Conservation (phyloP, 2,329 filamentous ascomycete species). For the Phyllosticta citriasiana region DNA sequence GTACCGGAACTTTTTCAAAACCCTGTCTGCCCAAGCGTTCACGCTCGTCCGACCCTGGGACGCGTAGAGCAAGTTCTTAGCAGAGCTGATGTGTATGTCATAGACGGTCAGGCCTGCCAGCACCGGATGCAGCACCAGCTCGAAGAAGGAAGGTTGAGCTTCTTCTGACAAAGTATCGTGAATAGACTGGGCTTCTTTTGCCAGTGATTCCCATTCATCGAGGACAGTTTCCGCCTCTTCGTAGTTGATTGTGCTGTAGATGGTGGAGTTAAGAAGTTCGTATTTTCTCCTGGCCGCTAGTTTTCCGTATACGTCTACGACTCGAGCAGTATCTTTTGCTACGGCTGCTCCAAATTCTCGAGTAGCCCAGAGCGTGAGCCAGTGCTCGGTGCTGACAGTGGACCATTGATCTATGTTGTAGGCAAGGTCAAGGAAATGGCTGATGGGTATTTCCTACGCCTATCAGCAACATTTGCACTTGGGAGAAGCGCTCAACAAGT, state of each 20-base stretch:
- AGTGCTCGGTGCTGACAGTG: slow-evolving; percentile 45
- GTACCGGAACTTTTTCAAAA: slow-evolving; percentile 27
- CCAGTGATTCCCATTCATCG: slow-evolving; percentile 45
- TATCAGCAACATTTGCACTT: background rate
- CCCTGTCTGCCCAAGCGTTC: slow-evolving; percentile 26
- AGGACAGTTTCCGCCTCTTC: slow-evolving; percentile 52
- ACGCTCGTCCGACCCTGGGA: slow-evolving; percentile 29
- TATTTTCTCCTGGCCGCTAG: slow-evolving; percentile 52
- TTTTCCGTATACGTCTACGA: slow-evolving; percentile 48
- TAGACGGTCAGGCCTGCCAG: slow-evolving; percentile 48
- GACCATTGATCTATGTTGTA: slow-evolving; percentile 52
- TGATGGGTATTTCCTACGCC: slow-evolving; percentile 50
- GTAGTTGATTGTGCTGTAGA: slow-evolving; percentile 54
- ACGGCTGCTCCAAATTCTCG: slow-evolving; percentile 47
- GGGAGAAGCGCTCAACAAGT: background rate
- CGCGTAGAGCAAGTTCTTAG: slow-evolving; percentile 27
- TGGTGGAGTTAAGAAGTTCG: slow-evolving; percentile 49
- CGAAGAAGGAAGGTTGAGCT: slow-evolving; percentile 50
- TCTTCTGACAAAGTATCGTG: slow-evolving; percentile 44
- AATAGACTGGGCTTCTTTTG: slow-evolving; percentile 44
- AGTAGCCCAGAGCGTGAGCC: slow-evolving; percentile 47
- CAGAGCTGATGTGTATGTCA: slow-evolving; percentile 33
- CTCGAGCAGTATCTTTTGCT: slow-evolving; percentile 38
- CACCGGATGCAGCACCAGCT: slow-evolving; percentile 52
- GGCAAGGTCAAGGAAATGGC: slow-evolving; percentile 57